phyloP scores from a whole-genome alignment of 768 basidiomycete genomes.

The Pulveroboletus sp. region DNA sequence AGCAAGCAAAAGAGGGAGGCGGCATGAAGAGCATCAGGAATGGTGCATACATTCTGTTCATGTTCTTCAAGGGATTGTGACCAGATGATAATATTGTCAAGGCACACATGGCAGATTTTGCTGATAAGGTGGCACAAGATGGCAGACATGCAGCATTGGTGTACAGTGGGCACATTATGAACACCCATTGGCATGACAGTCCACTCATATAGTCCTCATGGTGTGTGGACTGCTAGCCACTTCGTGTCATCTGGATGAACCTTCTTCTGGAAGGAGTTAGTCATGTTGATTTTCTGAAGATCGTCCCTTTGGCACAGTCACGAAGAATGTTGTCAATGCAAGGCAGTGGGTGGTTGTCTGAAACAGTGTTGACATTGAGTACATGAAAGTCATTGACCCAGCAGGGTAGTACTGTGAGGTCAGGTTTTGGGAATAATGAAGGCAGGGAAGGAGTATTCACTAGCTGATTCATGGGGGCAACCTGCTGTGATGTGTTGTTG shows the following conservation, averaged over 20 bases:
- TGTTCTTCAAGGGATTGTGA: neutral
- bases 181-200: constrained; percentile 14
- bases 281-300: constrained; percentile 39
- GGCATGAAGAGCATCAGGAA: neutral
- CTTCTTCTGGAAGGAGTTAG: constrained; percentile 37
- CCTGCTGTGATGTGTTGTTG: constrained; percentile 34
- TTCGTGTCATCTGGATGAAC: constrained; percentile 27
- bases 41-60: neutral
- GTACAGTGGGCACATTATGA: constrained; percentile 12
- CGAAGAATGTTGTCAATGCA: constrained; percentile 16
- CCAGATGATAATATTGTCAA: constrained; percentile 26
- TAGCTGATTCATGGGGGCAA: constrained; percentile 25
- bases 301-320: constrained; percentile 32
- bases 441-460: constrained; percentile 29
- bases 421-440: constrained; percentile 39
- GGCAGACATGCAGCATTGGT: constrained; percentile 13
- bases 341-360: constrained; percentile 19
- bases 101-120: constrained; percentile 12
- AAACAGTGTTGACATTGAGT: constrained; percentile 22
- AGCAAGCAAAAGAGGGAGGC: neutral
- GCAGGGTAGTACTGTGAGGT: constrained; percentile 20
- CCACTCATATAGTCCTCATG: constrained; percentile 39
- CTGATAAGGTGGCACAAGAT: constrained; percentile 16
- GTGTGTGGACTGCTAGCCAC: constrained; percentile 37
- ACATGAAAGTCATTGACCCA: constrained; percentile 30